Conservation (phyloP, 2,329 filamentous ascomycete species). For the Huntiella abstrusa region DNA sequence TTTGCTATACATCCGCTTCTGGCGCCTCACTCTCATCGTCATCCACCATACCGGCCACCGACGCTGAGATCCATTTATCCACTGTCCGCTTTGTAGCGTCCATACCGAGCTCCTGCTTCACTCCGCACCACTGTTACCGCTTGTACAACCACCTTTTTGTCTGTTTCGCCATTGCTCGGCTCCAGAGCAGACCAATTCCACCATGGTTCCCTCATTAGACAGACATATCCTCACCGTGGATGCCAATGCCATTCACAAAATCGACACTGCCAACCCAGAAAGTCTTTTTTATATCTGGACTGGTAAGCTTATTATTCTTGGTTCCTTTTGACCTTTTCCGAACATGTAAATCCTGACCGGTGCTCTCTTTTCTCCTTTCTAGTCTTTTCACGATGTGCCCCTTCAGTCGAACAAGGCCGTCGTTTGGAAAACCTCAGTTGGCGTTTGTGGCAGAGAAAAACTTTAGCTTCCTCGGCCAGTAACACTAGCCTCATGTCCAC, state of each 20-base stretch:
- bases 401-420: slow-evolving; percentile 81
- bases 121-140: not conserved
- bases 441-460: slow-evolving; percentile 87
- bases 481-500: slow-evolving; percentile 29
- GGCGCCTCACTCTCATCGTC: slow-evolving; percentile 10
- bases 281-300: slow-evolving; percentile 96
- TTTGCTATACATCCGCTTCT: slow-evolving; percentile 3
- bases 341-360: not conserved
- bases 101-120: not conserved
- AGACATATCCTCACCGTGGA: slow-evolving; percentile 82
- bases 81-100: not conserved
- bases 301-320: slow-evolving; percentile 40
- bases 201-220: slow-evolving; percentile 70
- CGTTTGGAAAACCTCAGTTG: slow-evolving; percentile 89
- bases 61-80: slow-evolving; percentile 3
- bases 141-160: not conserved
- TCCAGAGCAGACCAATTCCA: slow-evolving; percentile 20
- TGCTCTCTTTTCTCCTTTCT: slow-evolving; percentile 3
- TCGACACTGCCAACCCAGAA: slow-evolving; percentile 82
- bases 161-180: slow-evolving; percentile 17
- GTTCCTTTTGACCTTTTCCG: not conserved
- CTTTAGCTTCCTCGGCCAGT: slow-evolving; percentile 54
- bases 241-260: slow-evolving; percentile 78
- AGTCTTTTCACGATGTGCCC: slow-evolving; percentile 91
- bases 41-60: not conserved